These are phyloP conservation scores for Neonectria coccinea DNA, from an alignment of 2,329 filamentous ascomycete species.

Conservation along the genomic window DNA sequence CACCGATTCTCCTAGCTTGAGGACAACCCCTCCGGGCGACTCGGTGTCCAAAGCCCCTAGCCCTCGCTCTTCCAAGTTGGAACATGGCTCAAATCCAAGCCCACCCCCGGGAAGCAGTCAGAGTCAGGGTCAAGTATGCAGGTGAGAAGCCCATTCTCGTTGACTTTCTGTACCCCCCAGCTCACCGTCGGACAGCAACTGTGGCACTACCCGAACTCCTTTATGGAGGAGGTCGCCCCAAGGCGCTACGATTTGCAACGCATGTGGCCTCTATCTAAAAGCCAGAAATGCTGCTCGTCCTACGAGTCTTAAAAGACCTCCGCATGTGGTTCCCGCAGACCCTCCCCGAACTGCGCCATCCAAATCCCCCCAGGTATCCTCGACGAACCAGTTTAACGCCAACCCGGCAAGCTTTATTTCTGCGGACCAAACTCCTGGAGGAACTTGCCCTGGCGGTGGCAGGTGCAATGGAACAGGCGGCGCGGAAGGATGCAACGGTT, in stretches of 20 bases:
- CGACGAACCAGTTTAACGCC: constrained; percentile 56
- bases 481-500: constrained; percentile 93
- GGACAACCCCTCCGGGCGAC: constrained; percentile 43
- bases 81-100: constrained; percentile 38
- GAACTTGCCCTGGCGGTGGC: constrained; percentile 95
- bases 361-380: constrained; percentile 53
- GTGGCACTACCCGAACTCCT: constrained; percentile 91
- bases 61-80: constrained; percentile 41
- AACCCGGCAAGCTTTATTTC: constrained; percentile 78
- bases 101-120: constrained; percentile 49
- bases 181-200: constrained; percentile 74
- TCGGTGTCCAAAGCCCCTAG: constrained; percentile 47
- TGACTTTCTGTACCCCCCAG: background rate
- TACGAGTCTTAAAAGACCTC: constrained; percentile 86
- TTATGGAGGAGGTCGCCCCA: constrained; percentile 94
- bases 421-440: constrained; percentile 78
- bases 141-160: constrained; percentile 59
- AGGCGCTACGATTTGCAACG: constrained; percentile 96
- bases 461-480: constrained; percentile 97
- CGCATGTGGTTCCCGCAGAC: constrained; percentile 60
- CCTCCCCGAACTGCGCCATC: constrained; percentile 56
- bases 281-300: constrained; percentile 91
- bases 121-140: constrained; percentile 74
- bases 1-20: constrained; percentile 44
- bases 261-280: constrained; percentile 94